Conservation (phyloP, 306 rosid genomes). For the Casuarina glauca region DNA sequence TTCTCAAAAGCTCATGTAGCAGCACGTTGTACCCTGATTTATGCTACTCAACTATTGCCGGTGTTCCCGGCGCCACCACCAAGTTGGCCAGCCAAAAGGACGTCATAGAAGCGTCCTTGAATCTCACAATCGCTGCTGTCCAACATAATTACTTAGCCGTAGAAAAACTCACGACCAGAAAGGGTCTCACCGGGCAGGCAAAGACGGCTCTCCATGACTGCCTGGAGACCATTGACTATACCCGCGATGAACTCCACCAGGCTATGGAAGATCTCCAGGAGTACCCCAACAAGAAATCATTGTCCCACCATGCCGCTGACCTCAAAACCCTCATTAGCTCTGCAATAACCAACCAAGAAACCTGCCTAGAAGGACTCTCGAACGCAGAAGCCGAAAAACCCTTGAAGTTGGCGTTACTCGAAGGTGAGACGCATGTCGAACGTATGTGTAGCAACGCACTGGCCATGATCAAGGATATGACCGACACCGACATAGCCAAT, state of each 20-base stretch:
- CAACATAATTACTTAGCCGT: slow-evolving; percentile 45
- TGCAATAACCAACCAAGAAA: slow-evolving; percentile 81
- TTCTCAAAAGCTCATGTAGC: slow-evolving; percentile 58
- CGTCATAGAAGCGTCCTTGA: slow-evolving; percentile 46
- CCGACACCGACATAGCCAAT: slow-evolving; percentile 57
- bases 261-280: slow-evolving; percentile 38
- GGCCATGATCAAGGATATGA: slow-evolving; percentile 78
- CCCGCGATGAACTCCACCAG: slow-evolving; percentile 57
- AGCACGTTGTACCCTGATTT: slow-evolving; percentile 66
- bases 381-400: slow-evolving; percentile 49
- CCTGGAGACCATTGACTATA: slow-evolving; percentile 56
- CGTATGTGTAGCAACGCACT: slow-evolving; percentile 73
- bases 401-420: slow-evolving; percentile 41
- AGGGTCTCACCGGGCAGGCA: slow-evolving; percentile 46
- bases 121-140: slow-evolving; percentile 48
- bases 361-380: slow-evolving; percentile 86
- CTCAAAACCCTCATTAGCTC: slow-evolving; percentile 69
- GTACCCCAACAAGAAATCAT: slow-evolving; percentile 50
- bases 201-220: slow-evolving; percentile 71
- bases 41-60: slow-evolving; percentile 61
- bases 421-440: slow-evolving; percentile 58
- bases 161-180: slow-evolving; percentile 30
- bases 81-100: slow-evolving; percentile 44
- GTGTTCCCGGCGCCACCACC: slow-evolving; percentile 27
- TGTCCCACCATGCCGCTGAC: slow-evolving; percentile 63